A percentile compares a stretch with the other conserved stretches of the same genome.
Conservation (phyloP, 257 asterid species). For the Ophiorrhiza pumila region DNA sequence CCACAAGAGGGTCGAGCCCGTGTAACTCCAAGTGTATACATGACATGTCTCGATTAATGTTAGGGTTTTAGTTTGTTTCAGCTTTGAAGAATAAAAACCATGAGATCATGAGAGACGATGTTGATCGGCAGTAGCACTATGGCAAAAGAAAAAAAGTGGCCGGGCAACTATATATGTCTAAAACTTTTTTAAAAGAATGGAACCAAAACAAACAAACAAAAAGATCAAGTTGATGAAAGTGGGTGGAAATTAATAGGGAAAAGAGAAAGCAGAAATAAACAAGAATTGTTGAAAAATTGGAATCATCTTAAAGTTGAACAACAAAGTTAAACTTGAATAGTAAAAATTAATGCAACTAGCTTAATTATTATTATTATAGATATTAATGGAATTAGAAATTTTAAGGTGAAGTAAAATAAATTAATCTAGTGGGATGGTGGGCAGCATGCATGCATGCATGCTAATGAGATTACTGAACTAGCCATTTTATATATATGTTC, state of each 20-base stretch:
- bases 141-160: not conserved
- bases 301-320: constrained; percentile 15
- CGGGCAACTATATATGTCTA: no score
- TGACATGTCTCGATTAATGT: no score
- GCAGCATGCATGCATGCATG: not conserved
- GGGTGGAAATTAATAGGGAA: constrained; percentile 22
- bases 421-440: not conserved
- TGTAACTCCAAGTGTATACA: no score
- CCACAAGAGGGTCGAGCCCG: not conserved
- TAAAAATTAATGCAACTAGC: not conserved
- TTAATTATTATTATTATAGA: not conserved
- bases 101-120: no score
- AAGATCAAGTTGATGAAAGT: constrained; percentile 40
- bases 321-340: constrained; percentile 7
- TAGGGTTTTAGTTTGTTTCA: no score
- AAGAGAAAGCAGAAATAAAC: constrained; percentile 15
- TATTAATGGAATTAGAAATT: not conserved
- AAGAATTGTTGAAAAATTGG: constrained; percentile 17
- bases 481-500: not conserved
- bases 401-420: not conserved
- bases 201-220: constrained; percentile 17
- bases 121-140: not conserved
- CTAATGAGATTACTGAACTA: not conserved
- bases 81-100: constrained; percentile 14
- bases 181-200: not conserved